These are phyloP conservation scores for Neopestalotiopsis sp. DNA, from an alignment of 2,329 filamentous ascomycete species.

Conservation along the genomic window DNA sequence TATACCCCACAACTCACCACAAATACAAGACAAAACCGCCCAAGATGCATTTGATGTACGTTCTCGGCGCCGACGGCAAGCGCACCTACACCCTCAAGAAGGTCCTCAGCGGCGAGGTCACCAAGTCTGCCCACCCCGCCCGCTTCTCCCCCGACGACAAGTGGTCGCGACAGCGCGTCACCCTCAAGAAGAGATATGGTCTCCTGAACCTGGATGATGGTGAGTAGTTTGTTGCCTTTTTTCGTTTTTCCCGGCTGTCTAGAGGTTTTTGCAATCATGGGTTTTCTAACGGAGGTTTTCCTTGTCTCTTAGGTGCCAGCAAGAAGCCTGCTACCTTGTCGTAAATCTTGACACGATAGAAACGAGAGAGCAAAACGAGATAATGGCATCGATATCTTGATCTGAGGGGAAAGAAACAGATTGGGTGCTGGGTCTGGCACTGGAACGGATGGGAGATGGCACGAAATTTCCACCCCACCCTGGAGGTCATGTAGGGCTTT, in stretches of 20 bases:
- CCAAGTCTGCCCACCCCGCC: conserved; percentile 94
- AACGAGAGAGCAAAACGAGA: no score
- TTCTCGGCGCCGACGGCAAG: conserved; percentile 80
- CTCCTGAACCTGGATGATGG: conserved; percentile 83
- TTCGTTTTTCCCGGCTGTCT: no score
- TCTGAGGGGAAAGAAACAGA: no score
- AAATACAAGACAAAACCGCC: neutral
- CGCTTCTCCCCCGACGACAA: conserved; percentile 98
- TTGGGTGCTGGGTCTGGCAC: no score
- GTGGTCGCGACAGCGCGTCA: conserved; percentile 95
- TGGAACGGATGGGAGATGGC: neutral
- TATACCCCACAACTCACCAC: neutral
- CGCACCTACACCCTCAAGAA: conserved; percentile 97
- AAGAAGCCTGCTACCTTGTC: conserved; percentile 19
- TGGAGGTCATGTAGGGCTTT: neutral
- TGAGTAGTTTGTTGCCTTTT: conserved; percentile 34
- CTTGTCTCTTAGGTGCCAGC: conserved; percentile 13
- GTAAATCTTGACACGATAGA: neutral
- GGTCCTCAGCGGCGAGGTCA: conserved; percentile 80
- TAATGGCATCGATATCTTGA: no score
- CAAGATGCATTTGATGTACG: conserved; percentile 77
- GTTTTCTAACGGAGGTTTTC: conserved; percentile 18
- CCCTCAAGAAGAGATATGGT: conserved; percentile 91
- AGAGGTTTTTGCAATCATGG: conserved; percentile 23
- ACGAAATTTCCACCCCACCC: neutral